phyloP scores from a whole-genome alignment of 176 grass and related monocot species.

The Aegilops speltoides region DNA sequence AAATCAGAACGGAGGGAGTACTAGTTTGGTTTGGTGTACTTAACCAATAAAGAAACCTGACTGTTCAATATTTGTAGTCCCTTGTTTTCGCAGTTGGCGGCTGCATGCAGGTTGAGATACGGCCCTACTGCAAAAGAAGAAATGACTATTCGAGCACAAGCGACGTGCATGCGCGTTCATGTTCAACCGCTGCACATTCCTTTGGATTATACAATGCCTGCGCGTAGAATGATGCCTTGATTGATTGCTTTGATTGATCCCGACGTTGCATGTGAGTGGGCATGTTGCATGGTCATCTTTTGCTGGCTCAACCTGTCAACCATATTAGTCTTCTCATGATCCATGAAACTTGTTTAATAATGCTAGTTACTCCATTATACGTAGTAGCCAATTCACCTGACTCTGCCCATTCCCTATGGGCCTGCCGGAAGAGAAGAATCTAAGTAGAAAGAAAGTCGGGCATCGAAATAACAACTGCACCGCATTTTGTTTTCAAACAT shows the following conservation, averaged over 20 bases:
- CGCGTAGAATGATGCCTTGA: neutral
- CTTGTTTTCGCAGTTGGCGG: conserved; percentile 1
- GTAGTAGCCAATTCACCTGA: neutral
- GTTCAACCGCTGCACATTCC: neutral
- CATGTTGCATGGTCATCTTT: conserved; percentile 5
- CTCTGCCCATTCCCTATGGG: neutral
- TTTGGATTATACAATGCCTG: conserved; percentile 21
- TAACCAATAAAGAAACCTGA: conserved; percentile 27
- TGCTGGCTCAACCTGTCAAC: neutral
- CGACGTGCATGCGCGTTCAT: conserved; percentile 16
- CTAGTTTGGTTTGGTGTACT: conserved; percentile 41
- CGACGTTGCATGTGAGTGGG: conserved; percentile 2
- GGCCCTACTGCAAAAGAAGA: conserved; percentile 27
- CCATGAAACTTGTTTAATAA: neutral
- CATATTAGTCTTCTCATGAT: conserved; percentile 17
- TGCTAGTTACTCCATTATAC: neutral
- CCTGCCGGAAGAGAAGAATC: no score
- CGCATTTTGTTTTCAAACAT: neutral
- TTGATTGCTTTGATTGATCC: neutral
- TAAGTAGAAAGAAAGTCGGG: no score
- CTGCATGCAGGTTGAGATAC: conserved; percentile 16
- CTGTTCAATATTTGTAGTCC: neutral
- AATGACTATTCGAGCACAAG: neutral
- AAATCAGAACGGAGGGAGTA: no score
- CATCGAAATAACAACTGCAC: no score